Evolutionary conservation across 257 asterid genomes (phyloP).

Genomic region (Salvia hispanica): DNA sequence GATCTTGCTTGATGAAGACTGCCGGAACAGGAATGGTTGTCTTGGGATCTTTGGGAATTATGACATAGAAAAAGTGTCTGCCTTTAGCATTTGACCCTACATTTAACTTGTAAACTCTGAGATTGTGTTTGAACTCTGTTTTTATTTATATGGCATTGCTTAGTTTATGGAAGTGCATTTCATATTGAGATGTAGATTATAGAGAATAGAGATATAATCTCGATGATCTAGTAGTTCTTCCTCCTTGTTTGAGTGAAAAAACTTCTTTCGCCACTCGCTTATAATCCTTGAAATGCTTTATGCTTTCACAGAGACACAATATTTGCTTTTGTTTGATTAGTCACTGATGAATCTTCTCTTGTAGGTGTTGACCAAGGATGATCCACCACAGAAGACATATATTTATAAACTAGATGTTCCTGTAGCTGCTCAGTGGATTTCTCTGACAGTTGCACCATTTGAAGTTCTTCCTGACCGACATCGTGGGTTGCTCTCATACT

Average conservation of each 20-base stretch:
- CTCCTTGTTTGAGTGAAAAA: neutral
- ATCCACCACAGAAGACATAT: conserved; percentile 85
- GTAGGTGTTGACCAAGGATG: conserved; percentile 87
- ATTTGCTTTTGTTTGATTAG: conserved; percentile 20
- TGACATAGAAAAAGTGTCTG: neutral
- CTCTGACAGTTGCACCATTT: conserved; percentile 87
- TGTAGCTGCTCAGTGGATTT: conserved; percentile 91
- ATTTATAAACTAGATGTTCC: conserved; percentile 85
- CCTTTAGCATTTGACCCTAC: conserved; percentile 15
- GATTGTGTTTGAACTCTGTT: conserved; percentile 8
- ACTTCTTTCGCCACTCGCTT: neutral
- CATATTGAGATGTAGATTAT: neutral
- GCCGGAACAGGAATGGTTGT: neutral
- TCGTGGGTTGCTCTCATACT: conserved; percentile 67
- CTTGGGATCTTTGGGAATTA: conserved; percentile 17
- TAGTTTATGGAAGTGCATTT: neutral
- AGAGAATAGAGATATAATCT: neutral
- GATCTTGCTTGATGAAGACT: neutral
- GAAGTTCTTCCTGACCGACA: conserved; percentile 84
- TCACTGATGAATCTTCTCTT: conserved; percentile 13
- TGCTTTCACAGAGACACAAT: neutral
- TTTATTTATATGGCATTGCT: conserved; percentile 1
- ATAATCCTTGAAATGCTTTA: neutral
- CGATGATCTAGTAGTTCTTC: conserved; percentile 18
- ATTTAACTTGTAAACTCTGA: conserved; percentile 16